phyloP scores from a whole-genome alignment of 73 alveolate species.

The Effrenium voratum region DNA sequence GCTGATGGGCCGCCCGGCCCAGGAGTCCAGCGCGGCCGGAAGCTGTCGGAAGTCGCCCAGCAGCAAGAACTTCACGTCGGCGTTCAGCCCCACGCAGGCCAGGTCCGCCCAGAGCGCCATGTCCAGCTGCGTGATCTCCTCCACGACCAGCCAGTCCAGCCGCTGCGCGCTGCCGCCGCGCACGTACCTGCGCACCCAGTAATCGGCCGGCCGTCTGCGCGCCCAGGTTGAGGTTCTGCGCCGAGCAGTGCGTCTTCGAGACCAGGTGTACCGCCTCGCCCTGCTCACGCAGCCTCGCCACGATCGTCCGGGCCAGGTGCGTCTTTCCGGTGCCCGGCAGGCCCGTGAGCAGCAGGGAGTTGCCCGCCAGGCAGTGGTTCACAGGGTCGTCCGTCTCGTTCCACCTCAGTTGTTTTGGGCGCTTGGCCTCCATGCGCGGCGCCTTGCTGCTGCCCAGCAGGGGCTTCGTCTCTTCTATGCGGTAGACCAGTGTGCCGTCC shows the following conservation, averaged over 20 bases:
- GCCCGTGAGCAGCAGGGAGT: neutral
- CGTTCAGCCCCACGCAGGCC: neutral
- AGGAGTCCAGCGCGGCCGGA: neutral
- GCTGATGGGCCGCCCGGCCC: neutral
- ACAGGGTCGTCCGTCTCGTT: too few species aligned
- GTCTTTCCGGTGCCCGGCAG: too few species aligned
- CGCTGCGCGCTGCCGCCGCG: too few species aligned
- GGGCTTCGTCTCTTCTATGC: too few species aligned
- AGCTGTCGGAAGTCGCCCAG: neutral
- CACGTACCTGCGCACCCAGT: too few species aligned
- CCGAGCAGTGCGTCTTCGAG: neutral
- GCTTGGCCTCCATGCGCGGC: too few species aligned
- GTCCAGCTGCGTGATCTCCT: conserved; percentile 10
- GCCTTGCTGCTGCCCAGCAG: too few species aligned
- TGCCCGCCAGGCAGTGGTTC: neutral
- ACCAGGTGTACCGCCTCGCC: neutral
- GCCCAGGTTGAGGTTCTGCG: neutral
- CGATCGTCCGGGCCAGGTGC: neutral
- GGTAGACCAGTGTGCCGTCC: too few species aligned
- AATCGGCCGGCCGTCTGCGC: neutral
- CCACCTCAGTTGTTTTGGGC: too few species aligned
- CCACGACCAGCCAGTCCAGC: neutral
- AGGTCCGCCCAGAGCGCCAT: neutral
- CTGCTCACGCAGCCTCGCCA: neutral
- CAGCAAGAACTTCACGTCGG: neutral